Evolutionary conservation across 371 early-diverging fungal genomes (phyloP), one percentile per base, ranked within the genome.

Genomic region (Syncephalis fuscata): DNA sequence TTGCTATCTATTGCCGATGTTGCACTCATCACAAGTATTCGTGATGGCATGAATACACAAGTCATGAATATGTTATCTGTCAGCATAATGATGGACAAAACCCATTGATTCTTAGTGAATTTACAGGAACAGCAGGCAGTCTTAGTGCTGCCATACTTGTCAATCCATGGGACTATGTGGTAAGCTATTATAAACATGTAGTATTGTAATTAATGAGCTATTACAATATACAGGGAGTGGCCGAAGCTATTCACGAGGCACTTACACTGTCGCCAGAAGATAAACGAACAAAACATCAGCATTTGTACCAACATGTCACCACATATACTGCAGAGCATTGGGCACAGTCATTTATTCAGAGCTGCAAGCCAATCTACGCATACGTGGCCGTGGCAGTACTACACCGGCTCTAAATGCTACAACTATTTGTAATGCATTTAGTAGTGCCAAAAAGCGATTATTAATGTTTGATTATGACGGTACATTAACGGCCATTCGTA

Each of bases 31-130:
- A 98, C 98, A 0, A 78, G 90, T 27, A 71, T 96, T 15, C 76
- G 97, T 20, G 99, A 99, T 65, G 99, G 99, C 41, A 99, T 99
- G 98, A 99, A 99, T 65, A 86, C 99, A 8, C 95, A 1, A 82
- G 88, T 39, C 82, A 96, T 50, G 99, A 99, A 62, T 99, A 88
- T 66, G 79, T 98, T 41, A 80, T 96, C 49, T 98, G 95, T 64
- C 97, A 98, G 60, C 83, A 88, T 55, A 46, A 63, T 22, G 85
- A 88, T 43, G 85, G 84, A 43, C 70, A 80, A 51, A 91, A 90
- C 0, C 83, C 92, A 9, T 69, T 99, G 44, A 88, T 99, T 20
- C 68, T 99, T 43, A 88, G 89, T 48, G 97, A 99, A 61, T 86
- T 96, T 63, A 92, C 97, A 17, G 99, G 98, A 14, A 91, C 98